Base-by-base conservation (phyloP, 2,329 filamentous ascomycete species). In the Nothophaeocryptopus gaeumannii region DNA sequence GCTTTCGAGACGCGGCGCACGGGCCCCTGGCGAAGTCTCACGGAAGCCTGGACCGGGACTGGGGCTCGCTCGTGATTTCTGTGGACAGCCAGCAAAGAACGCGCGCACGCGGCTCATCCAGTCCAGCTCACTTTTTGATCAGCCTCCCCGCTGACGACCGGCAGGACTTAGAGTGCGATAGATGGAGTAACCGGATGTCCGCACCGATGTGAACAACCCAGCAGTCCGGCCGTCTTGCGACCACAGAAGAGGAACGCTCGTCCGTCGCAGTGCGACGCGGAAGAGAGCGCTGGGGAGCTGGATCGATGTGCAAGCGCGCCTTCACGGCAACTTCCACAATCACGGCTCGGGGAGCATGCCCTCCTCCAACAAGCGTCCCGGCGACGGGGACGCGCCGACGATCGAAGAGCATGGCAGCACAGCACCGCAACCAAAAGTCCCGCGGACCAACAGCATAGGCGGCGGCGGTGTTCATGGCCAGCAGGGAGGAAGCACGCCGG, bases 361-460 rank as follows among this genome's bases (percentile, higher is more conserved):
- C 40, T 45, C 45, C 40, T 45, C 45, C 32, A 47, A 32, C 45
- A 64, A 64, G 53, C 62, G 62, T 29, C 53, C 53, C 10, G 58
- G 51, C 32, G 62, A 62, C 49, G 58, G 56, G 45, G 51, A 60
- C 37, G 50, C 34, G 26, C 44, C 45, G 39, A 50, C 36, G 32
- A 53, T 51, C 16, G 35, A 43, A 35, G 31, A 45, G 36, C 20
- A 30, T 32, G 39, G 46, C 40, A 36, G 37, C 29, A 54, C 43
- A 26, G 35, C 51, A 37, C 45, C 50, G 26, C 37, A 45, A 30
- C 16, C 39, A 42, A 40, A 53, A 29, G 29, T 49, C 36, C 30
- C 48, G 32, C 43, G 44, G n/a, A 37, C 37, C 30, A 32, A 47
- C 38, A 45, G 47, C 36, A 20, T 49, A 16, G 15, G 10, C 30